Base-by-base conservation (phyloP, 2,329 filamentous ascomycete species). In the Pseudocercospora musae region DNA sequence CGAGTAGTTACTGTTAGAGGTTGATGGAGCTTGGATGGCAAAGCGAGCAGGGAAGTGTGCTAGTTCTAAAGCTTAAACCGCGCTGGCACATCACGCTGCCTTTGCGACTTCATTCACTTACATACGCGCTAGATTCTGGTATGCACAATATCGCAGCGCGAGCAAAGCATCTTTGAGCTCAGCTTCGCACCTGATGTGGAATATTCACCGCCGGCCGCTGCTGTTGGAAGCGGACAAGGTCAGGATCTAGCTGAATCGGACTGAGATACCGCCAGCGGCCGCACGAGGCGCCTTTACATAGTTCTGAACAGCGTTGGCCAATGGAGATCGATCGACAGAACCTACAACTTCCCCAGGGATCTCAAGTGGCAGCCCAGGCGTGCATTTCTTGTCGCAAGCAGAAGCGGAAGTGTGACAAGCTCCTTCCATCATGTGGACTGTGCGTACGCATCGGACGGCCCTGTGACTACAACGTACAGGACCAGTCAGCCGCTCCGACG, bases 381-480 rank as follows among this genome's bases (percentile, higher is more conserved):
- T 82, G 79, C 66, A 64, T 74, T 48, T 73, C 78, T 29, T 82
- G 80, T 68, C 73, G 77, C 37, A 78, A 77, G 64, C 79, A 84
- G 70, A 85, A 84, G 72, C 75, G 82, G 48, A 81, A 78, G 74
- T 84, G 82, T 69, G 79, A 82, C 75, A 84, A 84, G 71, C 68
- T 66, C 4, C 66, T 84, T 1, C 82, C 82, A 13, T 69, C 73
- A 15, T 85, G 82, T 69, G 72, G 75, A 2, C 74, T 84, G 3
- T 85, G 82, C 70, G 37, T 58, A 15, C 57, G 70, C 0, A 69
- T 71, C 21, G 69, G 70, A 18, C 55, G 70, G 15, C 4, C 33
- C n/a, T 72, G 70, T 53, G 69, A 70, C 27, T 71, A 72, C 60
- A 65, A 33, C 49, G 60, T 63, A 18, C 67, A 70, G 7, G 57